Conservation (phyloP, 768 basidiomycete species). For the Phanerochaete carnosa region DNA sequence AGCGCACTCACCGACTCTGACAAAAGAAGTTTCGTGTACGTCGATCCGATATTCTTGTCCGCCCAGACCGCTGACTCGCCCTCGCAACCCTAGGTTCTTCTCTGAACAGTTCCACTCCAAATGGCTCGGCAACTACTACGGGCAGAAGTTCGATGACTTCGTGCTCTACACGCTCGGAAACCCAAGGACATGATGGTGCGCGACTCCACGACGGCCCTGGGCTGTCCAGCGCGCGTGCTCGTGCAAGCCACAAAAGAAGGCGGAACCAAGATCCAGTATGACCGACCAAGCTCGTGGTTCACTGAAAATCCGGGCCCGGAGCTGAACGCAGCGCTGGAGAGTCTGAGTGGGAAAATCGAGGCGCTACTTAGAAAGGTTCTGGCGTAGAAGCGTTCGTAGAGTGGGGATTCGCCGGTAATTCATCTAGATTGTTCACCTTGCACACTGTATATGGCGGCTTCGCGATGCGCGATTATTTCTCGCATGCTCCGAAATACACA, state of each 20-base stretch:
- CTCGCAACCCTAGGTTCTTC: background rate
- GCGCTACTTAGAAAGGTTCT: background rate
- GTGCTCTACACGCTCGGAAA: constrained; percentile 45
- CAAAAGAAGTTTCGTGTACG: constrained; percentile 10
- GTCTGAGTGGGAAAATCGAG: constrained; percentile 17
- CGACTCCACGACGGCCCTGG: constrained; percentile 38
- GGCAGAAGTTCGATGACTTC: background rate
- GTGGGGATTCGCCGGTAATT: no score
- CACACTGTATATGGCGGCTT: no score
- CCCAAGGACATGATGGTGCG: constrained; percentile 42
- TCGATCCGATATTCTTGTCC: no score
- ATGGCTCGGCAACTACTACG: background rate
- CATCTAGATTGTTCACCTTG: no score
- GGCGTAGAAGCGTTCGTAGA: background rate
- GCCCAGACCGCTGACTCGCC: no score
- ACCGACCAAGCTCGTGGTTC: constrained; percentile 42
- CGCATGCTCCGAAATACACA: background rate
- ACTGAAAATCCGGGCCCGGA: no score
- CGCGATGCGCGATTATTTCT: background rate
- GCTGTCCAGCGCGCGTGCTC: constrained; percentile 44
- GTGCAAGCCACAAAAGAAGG: constrained; percentile 37
- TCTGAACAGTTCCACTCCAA: background rate
- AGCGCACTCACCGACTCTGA: constrained; percentile 1
- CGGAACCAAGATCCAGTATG: constrained; percentile 43
- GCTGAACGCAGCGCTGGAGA: constrained; percentile 44